Evolutionary conservation across 495 filamentous ascomycete species (phyloP), one percentile per base, ranked within the genome.

Genomic region (Annulohypoxylon nitens): DNA sequence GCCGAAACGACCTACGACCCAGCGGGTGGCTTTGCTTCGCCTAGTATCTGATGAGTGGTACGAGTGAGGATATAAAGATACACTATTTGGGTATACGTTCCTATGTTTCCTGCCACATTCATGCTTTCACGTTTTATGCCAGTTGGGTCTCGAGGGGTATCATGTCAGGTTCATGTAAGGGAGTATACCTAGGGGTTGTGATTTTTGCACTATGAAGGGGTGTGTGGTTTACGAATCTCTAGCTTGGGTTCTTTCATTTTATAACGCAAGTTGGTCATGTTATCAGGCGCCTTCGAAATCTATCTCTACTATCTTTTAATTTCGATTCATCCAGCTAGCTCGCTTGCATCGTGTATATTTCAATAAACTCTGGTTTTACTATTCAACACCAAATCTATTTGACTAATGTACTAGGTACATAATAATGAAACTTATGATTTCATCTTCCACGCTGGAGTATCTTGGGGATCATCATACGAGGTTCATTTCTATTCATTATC

Each of bases 1-100:
- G 11, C 33, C 10, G 14, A 37, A 4, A 9, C 7, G 4, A 3
- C 53, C 53, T 20, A 20, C 10, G 36, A 23, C 36, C n/a, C 30
- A 33, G 16, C 30, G 53, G 8, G 53, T 57, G 30, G 30, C 30
- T 37, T 8, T 57, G 25, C 53, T 57, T 57, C 53, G 14, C 33
- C 11, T 57, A 16, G 33, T 2, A 3, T 4, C 26, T 2, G 16
- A 20, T n/a, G 6, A 10, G n/a, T 53, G 43, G n/a, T 37, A 37
- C 14, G 26, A 20, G 14, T n/a, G 5, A 25, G 4, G 4, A 14
- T 33, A 18, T 25, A 16, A 20, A 20, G 30, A n/a, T 33, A 33
- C 30, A 18, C 1, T 57, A 20, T 33, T 8, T 57, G 20, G 14
- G 4, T 37, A n/a, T 37, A 11, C 2, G 11, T 57, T 57, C 10